Evolutionary conservation across 345 rosid genomes (phyloP), one percentile per base, ranked within the genome.

Genomic region (Turnera subulata): DNA sequence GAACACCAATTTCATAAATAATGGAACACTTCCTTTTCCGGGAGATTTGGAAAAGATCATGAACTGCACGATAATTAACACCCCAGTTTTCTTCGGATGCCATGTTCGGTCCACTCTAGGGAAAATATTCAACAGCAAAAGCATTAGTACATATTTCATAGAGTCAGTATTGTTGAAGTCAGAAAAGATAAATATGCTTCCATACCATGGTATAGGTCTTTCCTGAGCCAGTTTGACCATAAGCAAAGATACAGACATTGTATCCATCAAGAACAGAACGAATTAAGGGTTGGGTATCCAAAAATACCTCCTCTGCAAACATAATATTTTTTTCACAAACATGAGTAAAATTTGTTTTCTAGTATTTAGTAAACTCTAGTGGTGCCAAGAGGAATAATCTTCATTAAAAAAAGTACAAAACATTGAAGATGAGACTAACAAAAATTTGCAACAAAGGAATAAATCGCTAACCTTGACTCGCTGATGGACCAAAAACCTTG

Each of bases 221-320:
- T 48, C 99, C 99, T 11, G 99, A 93, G 9, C 99, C 99, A n/a
- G 97, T 93, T 81, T 93, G 99, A 45, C 99, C 99, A 77, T 93
- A 93, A n/a, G 99, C 99, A 74, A 93, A 89, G 66, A 93, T 89
- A 55, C 97, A 93, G 44, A 93, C 99, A 67, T 85, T 89, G 73
- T 80, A 93, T 33, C 99, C 99, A 54, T 93, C 97, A 56, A 93
- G 95, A 64, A 89, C 94, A 10, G 99, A 89, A 40, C 95, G 88
- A 66, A 93, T 87, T 70, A 93, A 71, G 43, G 96, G 99, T 54
- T 72, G 92, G 47, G 97, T 89, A 61, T 93, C 99, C 63, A 85
- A 54, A 71, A 83, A 93, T 53, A 89, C 95, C 65, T 93, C 96
- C 95, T 82, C 99, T 91, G 80, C 50, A 66, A 62, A 11, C 47